Evolutionary conservation across 2,329 filamentous ascomycete genomes (phyloP).

Genomic region (Cercospora zeae-maydis): DNA sequence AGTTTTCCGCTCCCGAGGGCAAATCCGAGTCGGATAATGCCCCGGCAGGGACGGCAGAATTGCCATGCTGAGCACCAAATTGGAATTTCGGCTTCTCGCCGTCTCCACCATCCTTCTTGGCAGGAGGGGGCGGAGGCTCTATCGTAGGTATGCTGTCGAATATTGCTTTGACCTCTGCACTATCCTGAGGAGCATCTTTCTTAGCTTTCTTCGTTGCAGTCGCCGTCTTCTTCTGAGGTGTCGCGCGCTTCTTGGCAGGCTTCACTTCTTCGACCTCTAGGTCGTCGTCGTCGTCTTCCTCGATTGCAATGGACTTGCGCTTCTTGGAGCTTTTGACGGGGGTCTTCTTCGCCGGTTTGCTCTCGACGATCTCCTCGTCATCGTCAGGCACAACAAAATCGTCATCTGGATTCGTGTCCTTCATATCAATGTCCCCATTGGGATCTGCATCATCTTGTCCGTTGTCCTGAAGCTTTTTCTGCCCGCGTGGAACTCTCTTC

Average conservation of each 20-base stretch:
- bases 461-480: slow-evolving; percentile 35
- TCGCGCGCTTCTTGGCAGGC: slow-evolving; percentile 55
- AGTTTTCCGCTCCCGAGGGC: slow-evolving; percentile 81
- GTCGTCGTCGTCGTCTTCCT: slow-evolving; percentile 54
- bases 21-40: slow-evolving; percentile 65
- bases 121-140: slow-evolving; percentile 76
- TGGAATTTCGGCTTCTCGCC: slow-evolving; percentile 65
- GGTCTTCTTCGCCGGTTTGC: slow-evolving; percentile 40
- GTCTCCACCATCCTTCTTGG: slow-evolving; percentile 48
- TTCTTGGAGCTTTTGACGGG: slow-evolving; percentile 44
- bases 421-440: slow-evolving; percentile 52
- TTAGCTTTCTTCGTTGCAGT: slow-evolving; percentile 58
- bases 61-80: slow-evolving; percentile 58
- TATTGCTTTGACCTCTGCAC: slow-evolving; percentile 73
- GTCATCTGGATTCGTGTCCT: slow-evolving; percentile 47
- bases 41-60: slow-evolving; percentile 56
- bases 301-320: slow-evolving; percentile 57
- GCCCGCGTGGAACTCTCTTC: slow-evolving; percentile 24
- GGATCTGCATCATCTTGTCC: slow-evolving; percentile 42
- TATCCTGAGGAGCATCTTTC: slow-evolving; percentile 64
- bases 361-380: slow-evolving; percentile 40
- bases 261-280: slow-evolving; percentile 41
- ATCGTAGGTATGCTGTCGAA: slow-evolving; percentile 83
- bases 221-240: slow-evolving; percentile 45
- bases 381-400: slow-evolving; percentile 47